Conservation (phyloP, 2,329 filamentous ascomycete genomes). For the Plectosphaerella cucumerina region DNA sequence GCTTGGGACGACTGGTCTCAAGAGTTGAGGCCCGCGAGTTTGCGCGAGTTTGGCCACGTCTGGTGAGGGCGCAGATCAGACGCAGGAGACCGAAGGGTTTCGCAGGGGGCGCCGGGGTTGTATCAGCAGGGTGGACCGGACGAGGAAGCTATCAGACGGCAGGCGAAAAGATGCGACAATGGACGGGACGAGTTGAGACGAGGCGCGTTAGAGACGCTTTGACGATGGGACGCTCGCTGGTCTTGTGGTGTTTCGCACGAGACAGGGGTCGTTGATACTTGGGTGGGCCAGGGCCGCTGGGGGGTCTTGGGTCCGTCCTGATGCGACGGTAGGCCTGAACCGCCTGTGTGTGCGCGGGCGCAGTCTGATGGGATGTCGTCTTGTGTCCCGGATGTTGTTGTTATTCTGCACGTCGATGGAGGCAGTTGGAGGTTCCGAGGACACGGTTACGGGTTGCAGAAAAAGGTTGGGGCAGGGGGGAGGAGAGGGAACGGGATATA, state of each 20-base stretch:
- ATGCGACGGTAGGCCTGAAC: constrained; percentile 1
- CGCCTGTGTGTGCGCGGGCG: too few relatives aligned
- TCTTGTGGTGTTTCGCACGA: constrained; percentile 30
- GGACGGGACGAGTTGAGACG: constrained; percentile 35
- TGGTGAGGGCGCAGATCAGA: constrained; percentile 31
- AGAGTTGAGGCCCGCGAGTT: neutral
- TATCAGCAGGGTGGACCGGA: constrained; percentile 14
- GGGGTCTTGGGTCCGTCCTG: too few relatives aligned
- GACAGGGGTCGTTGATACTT: constrained; percentile 28
- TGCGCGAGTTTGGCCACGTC: neutral
- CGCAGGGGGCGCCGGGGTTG: constrained; percentile 23
- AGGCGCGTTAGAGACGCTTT: constrained; percentile 39
- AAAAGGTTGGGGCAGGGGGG: neutral
- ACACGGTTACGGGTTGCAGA: neutral
- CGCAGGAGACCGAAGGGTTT: constrained; percentile 38
- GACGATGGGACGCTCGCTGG: constrained; percentile 28
- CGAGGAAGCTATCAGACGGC: constrained; percentile 20
- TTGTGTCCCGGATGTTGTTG: neutral
- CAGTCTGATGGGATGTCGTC: neutral
- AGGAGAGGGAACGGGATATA: neutral
- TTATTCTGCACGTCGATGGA: neutral
- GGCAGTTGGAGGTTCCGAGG: constrained; percentile 2
- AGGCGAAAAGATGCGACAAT: constrained; percentile 18
- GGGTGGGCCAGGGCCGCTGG: neutral
- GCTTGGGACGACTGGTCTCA: too few relatives aligned